Conservation (phyloP, 805 yeast genomes). For the Yueomyces sp. region DNA sequence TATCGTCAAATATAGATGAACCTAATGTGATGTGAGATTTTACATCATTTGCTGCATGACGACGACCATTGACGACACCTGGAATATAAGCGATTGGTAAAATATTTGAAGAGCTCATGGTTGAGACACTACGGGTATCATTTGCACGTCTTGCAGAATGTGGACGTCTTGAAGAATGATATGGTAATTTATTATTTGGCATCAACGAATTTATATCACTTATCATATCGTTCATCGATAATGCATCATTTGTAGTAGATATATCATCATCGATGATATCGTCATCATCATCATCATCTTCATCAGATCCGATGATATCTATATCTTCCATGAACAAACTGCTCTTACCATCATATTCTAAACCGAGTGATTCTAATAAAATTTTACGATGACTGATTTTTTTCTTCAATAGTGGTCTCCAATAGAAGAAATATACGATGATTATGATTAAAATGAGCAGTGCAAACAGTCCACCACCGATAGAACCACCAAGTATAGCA, state of each 20-base stretch:
- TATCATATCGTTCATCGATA: not conserved
- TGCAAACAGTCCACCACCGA: constrained; percentile 30
- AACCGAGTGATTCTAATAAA: constrained; percentile 6
- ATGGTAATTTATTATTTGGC: not conserved
- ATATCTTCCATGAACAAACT: constrained; percentile 1
- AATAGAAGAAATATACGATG: constrained; percentile 30
- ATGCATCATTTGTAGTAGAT: not conserved
- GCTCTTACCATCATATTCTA: constrained; percentile 11
- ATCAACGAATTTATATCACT: not conserved
- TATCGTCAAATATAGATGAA: constrained; percentile 32
- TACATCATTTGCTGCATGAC: constrained; percentile 9
- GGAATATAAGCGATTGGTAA: constrained; percentile 90
- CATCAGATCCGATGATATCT: constrained; percentile 4
- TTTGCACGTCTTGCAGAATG: constrained; percentile 1
- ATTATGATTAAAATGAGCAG: constrained; percentile 26
- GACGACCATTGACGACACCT: constrained; percentile 46
- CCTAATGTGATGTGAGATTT: constrained; percentile 27
- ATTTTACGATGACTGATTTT: constrained; percentile 17
- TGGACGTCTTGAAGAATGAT: not conserved
- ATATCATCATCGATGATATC: constrained; percentile 1
- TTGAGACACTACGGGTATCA: constrained; percentile 36
- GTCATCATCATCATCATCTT: constrained; percentile 6
- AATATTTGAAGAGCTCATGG: constrained; percentile 57
- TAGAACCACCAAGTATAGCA: constrained; percentile 58
- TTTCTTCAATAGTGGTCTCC: constrained; percentile 22